Evolutionary conservation across 2,329 filamentous ascomycete genomes (phyloP).

Genomic region (Paraconiothyrium brasiliense): DNA sequence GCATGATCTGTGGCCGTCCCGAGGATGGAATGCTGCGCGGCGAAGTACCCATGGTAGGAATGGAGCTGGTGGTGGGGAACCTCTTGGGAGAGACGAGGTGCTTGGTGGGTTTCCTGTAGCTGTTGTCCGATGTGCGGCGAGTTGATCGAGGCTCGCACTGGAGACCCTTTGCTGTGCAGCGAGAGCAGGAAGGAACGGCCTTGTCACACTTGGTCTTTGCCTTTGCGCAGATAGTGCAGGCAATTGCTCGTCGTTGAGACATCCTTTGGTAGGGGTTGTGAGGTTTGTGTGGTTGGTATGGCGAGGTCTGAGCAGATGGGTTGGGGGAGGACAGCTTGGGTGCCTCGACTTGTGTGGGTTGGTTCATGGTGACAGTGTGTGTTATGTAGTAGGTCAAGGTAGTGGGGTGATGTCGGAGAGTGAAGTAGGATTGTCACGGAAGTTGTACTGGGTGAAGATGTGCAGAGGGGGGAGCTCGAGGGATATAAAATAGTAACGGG

Average conservation of each 20-base stretch:
- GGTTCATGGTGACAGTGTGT: conserved; percentile 29
- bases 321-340: conserved; percentile 24
- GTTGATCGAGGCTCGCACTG: conserved; percentile 49
- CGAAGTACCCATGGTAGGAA: conserved; percentile 32
- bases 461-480: conserved; percentile 16
- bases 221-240: conserved; percentile 51
- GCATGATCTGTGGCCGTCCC: conserved; percentile 30
- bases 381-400: conserved; percentile 10
- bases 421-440: conserved; percentile 14
- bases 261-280: conserved; percentile 44
- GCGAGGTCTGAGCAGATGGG: conserved; percentile 24
- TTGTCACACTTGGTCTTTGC: conserved; percentile 52
- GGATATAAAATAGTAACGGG: conserved; percentile 28
- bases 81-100: conserved; percentile 37
- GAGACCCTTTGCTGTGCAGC: conserved; percentile 47
- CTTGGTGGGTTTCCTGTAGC: conserved; percentile 40
- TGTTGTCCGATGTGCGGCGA: conserved; percentile 48
- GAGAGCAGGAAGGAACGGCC: conserved; percentile 48
- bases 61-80: conserved; percentile 32
- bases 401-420: conserved; percentile 15
- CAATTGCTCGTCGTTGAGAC: conserved; percentile 47
- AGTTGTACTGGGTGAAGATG: conserved; percentile 18
- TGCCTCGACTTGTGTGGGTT: conserved; percentile 22
- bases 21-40: conserved; percentile 35
- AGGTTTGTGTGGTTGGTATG: conserved; percentile 19